Conservation (phyloP, 2,329 filamentous ascomycete genomes). For the Aspergillus tubingensis region DNA sequence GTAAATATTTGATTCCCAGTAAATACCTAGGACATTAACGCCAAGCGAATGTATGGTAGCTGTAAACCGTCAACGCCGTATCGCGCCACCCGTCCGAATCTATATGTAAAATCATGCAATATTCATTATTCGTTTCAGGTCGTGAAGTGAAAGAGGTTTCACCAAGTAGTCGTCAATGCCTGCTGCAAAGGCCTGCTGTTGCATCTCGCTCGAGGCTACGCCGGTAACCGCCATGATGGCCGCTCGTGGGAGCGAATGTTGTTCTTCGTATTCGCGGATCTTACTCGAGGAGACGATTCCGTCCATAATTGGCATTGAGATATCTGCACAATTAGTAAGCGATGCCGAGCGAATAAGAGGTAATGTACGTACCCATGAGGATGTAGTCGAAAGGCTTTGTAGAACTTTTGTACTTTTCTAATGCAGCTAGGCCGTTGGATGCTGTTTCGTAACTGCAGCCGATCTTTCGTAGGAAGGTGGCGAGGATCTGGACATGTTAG, state of each 20-base stretch:
- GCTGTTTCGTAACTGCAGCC: slow-evolving; percentile 41
- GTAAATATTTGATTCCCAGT: no score
- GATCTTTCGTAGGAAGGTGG: slow-evolving; percentile 42
- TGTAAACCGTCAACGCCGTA: background rate
- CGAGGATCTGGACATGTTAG: slow-evolving; percentile 30
- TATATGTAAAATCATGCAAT: slow-evolving; percentile 21
- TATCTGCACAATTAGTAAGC: slow-evolving; percentile 32
- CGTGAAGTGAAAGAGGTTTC: slow-evolving; percentile 34
- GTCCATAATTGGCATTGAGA: slow-evolving; percentile 49
- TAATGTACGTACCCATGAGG: slow-evolving; percentile 31
- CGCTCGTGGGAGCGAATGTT: slow-evolving; percentile 23
- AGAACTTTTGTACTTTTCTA: slow-evolving; percentile 37
- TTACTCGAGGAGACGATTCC: slow-evolving; percentile 45
- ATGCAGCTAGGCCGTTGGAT: slow-evolving; percentile 41
- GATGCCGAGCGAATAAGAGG: background rate
- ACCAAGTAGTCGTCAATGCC: slow-evolving; percentile 36
- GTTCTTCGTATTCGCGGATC: slow-evolving; percentile 41
- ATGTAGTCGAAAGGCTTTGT: slow-evolving; percentile 38
- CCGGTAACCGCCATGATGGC: slow-evolving; percentile 37
- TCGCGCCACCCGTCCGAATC: background rate
- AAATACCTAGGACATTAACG: no score
- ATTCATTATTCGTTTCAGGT: slow-evolving; percentile 34
- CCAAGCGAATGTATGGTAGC: no score
- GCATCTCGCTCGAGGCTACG: slow-evolving; percentile 34
- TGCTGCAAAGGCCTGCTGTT: slow-evolving; percentile 32